These are phyloP conservation scores for Coemansia sp. DNA, from an alignment of 192 early-diverging fungal species.

Conservation along the genomic window DNA sequence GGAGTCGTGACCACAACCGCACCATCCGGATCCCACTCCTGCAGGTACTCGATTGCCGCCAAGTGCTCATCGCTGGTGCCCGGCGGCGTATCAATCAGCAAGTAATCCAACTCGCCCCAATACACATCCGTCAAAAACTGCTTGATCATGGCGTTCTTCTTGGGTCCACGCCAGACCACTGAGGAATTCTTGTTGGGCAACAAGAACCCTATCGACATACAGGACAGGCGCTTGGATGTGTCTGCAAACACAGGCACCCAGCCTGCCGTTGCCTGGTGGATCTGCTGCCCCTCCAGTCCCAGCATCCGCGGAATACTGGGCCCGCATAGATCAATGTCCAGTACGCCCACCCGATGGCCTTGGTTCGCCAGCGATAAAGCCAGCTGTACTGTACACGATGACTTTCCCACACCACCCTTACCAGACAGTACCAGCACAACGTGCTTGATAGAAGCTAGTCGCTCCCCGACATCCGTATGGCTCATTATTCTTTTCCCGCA, in stretches of 20 bases:
- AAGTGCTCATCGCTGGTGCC: conserved; percentile 98
- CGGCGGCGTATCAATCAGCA: conserved; percentile 96
- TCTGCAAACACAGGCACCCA: conserved; percentile 78
- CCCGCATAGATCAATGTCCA: conserved; percentile 98
- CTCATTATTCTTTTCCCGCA: conserved; percentile 15
- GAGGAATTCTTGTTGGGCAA: conserved; percentile 83
- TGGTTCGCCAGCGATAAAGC: conserved; percentile 58
- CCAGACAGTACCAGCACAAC: conserved; percentile 94
- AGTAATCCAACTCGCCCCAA: conserved; percentile 94
- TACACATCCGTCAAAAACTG: conserved; percentile 94
- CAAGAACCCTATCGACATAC: conserved; percentile 98
- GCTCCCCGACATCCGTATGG: conserved; percentile 29
- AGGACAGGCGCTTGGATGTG: conserved; percentile 60
- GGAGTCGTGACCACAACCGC: conserved; percentile 97
- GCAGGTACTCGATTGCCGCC: conserved; percentile 84
- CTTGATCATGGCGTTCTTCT: conserved; percentile 98
- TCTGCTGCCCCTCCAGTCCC: conserved; percentile 78
- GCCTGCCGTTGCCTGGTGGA: conserved; percentile 86
- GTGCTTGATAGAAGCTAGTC: conserved; percentile 60
- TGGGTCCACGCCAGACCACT: conserved; percentile 97
- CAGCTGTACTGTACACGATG: conserved; percentile 85
- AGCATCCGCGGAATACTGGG: conserved; percentile 96
- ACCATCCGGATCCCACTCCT: conserved; percentile 71
- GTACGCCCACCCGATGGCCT: conserved; percentile 73
- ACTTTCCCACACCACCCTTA: conserved; percentile 98